Evolutionary conservation across 176 grass and related monocot species (phyloP), one percentile per base, ranked within the genome.

Genomic region (Triticum dicoccoides): DNA sequence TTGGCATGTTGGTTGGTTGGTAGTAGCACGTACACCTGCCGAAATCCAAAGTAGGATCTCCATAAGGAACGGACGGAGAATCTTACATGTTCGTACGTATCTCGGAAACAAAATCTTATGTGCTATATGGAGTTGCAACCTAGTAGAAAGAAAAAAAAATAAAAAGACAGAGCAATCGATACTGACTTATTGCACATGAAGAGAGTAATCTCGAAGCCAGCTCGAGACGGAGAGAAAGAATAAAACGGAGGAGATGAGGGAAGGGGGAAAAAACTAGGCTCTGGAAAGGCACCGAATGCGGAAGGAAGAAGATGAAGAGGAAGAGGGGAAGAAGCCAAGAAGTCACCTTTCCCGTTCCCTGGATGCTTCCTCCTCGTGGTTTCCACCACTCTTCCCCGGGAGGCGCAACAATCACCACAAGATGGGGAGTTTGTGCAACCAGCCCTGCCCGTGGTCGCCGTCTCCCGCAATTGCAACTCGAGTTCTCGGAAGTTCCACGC

Each of bases 401-500:
- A 20, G 24, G 2, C 12, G 20, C 80, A 34, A 51, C 25, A 30
- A 76, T 2, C 27, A 51, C 23, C 6, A 34, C 30, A 29, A 5
- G 13, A 24, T 75, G 12, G n/a, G 71, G 24, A 74, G 11, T n/a
- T 45, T 45, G 70, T 45, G 68, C 39, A 15, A 6, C 70, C 3
- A 44, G 42, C 68, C 68, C 35, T 11, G 69, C 37, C 25, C 6
- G 39, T 74, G 33, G 34, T 71, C 20, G 68, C 37, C 72, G 24
- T 52, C 84, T 21, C 42, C 13, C 69, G 70, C 38, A 23, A 17
- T 65, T 27, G 32, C 42, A 25, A 10, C 42, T 74, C 77, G 39
- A 5, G 69, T 76, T 64, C 82, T 56, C 3, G 82, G 77, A 91
- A 81, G 86, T 85, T 91, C 72, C 72, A 51, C 72, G 72, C 41